Evolutionary conservation across 495 filamentous ascomycete genomes (phyloP), one percentile per base, ranked within the genome.

Genomic region (Xylaria flabelliformis): DNA sequence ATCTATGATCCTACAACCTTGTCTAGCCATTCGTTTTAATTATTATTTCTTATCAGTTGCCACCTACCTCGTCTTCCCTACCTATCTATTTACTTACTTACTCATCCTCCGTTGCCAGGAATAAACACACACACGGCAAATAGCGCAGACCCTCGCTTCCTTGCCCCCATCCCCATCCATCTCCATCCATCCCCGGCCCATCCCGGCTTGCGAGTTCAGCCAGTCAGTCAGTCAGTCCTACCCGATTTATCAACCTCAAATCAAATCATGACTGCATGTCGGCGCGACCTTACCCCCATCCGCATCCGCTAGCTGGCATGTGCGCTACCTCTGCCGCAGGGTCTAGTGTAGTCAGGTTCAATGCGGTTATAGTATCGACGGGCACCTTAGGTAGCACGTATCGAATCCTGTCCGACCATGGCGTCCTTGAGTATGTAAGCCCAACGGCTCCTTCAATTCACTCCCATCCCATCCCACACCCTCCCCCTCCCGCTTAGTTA

Each of bases 401-500:
- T 56, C n/a, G 36, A 56, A n/a, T 56, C n/a, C 29, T 17, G 32
- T 46, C 55, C 26, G n/a, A 70, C 26, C 73, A 79, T 79, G 77
- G 74, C 77, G 61, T 76, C 77, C 62, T 75, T 79, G 64, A 77
- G 77, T 79, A 77, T 76, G 77, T 79, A 77, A 77, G 70, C 74
- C 73, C 70, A 55, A 67, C 44, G 1, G 17, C 29, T 61, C 21
- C 62, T 64, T 39, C 36, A 44, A 53, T 55, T 29, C 26, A 29
- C 2, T 29, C 26, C 26, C 64, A 19, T 15, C 53, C 68, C 24
- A 12, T 34, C 44, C 32, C 46, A 6, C 21, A 36, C 15, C 36
- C 46, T 41, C 59, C 48, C 15, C 36, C 46, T 41, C 59, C 32
- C 15, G 32, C 48, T n/a, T 24, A 19, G 13, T 56, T 24, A 32